Conservation (phyloP, 331 rosid species). For the Ulmus americana region DNA sequence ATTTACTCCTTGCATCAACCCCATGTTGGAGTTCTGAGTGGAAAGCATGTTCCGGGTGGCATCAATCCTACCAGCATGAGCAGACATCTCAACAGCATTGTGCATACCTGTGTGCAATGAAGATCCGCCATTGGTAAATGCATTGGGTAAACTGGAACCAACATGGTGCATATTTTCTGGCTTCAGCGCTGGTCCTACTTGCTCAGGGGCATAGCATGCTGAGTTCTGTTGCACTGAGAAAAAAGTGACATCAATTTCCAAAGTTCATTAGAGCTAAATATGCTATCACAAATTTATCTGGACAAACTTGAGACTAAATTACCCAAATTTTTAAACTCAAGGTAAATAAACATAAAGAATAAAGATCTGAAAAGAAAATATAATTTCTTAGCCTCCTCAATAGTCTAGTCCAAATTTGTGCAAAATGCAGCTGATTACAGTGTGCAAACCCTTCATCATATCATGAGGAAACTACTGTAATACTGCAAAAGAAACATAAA, state of each 20-base stretch:
- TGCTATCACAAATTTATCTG: neutral
- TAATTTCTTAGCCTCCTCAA: too few species aligned
- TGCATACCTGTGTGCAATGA: constrained; percentile 58
- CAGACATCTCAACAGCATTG: constrained; percentile 46
- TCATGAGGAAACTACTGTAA: too few species aligned
- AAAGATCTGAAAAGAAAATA: too few species aligned
- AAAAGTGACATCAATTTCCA: constrained; percentile 11
- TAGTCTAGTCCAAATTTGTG: too few species aligned
- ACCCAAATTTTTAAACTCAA: neutral
- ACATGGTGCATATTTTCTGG: constrained; percentile 55
- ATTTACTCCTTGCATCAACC: constrained; percentile 66
- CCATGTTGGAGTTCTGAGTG: constrained; percentile 51
- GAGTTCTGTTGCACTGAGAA: constrained; percentile 62
- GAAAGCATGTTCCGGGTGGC: constrained; percentile 47
- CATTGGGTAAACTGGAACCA: constrained; percentile 48
- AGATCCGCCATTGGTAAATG: constrained; percentile 61
- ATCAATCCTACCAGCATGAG: constrained; percentile 56
- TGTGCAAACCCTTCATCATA: too few species aligned
- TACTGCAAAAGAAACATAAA: neutral
- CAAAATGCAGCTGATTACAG: too few species aligned
- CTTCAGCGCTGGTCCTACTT: constrained; percentile 44
- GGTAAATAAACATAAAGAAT: too few species aligned
- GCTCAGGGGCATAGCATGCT: constrained; percentile 48
- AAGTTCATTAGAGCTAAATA: constrained; percentile 4
- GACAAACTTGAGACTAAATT: neutral